A percentile compares a stretch with the other conserved stretches of the same genome.
phyloP scores from a whole-genome alignment of 257 asterid species.

The Solanum clarkiae region DNA sequence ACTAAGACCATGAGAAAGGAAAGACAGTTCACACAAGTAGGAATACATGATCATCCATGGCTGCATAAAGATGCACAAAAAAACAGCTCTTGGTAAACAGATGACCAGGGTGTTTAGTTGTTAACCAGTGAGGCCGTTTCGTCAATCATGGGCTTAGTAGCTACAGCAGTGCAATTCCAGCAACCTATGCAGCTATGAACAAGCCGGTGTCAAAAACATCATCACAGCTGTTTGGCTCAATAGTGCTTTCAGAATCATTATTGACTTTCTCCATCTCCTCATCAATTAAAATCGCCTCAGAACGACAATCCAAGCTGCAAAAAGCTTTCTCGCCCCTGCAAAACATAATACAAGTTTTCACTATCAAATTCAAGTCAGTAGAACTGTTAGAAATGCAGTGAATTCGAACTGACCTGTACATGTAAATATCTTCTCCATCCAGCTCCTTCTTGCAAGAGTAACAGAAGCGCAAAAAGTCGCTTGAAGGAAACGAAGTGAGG shows the following conservation, averaged over 20 bases:
- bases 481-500: constrained; percentile 21
- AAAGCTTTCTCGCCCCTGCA: constrained; percentile 86
- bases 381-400: neutral
- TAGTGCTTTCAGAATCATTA: constrained; percentile 13
- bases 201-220: constrained; percentile 28
- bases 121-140: constrained; percentile 22
- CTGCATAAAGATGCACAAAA: constrained; percentile 23
- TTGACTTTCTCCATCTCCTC: constrained; percentile 44
- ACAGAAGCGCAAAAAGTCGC: constrained; percentile 68
- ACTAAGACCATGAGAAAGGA: constrained; percentile 35
- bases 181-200: constrained; percentile 17
- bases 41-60: constrained; percentile 29
- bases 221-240: constrained; percentile 12
- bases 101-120: constrained; percentile 21
- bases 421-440: constrained; percentile 84
- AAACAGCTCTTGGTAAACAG: constrained; percentile 30
- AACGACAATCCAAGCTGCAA: constrained; percentile 74
- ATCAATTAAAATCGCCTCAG: constrained; percentile 57
- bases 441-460: constrained; percentile 60
- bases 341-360: constrained; percentile 1
- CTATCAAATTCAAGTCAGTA: neutral
- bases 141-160: constrained; percentile 28
- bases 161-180: neutral
- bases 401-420: constrained; percentile 52
- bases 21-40: constrained; percentile 21